These are phyloP conservation scores for Torrubiellomyces zombiae DNA, from an alignment of 2,329 filamentous ascomycete species.

Conservation along the genomic window DNA sequence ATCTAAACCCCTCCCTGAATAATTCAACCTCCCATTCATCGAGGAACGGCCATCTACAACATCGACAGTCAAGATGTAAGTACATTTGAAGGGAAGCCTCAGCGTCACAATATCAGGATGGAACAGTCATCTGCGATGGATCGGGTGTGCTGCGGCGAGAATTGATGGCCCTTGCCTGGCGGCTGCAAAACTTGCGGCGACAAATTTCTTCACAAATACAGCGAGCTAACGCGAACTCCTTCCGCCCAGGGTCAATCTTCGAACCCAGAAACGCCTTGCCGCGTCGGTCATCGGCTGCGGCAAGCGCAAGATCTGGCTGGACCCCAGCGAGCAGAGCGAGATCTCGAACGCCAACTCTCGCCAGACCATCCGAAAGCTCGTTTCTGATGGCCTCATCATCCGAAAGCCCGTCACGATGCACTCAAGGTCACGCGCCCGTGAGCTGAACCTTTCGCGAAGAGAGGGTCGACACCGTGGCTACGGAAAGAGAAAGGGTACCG, in stretches of 20 bases:
- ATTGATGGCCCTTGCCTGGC: too few relatives aligned
- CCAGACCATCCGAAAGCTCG: slow-evolving; percentile 98
- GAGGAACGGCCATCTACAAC: slow-evolving; percentile 25
- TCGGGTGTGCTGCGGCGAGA: too few relatives aligned
- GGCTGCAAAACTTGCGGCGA: too few relatives aligned
- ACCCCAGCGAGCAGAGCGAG: slow-evolving; percentile 97
- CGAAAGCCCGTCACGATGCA: slow-evolving; percentile 99
- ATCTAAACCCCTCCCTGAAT: slow-evolving; percentile 22
- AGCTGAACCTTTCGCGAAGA: slow-evolving; percentile 84
- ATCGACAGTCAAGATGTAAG: slow-evolving; percentile 29
- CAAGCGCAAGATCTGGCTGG: slow-evolving; percentile 99
- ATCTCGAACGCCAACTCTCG: slow-evolving; percentile 99
- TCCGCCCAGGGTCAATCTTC: slow-evolving; percentile 81
- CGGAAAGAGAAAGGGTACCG: slow-evolving; percentile 99
- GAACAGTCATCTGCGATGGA: too few relatives aligned
- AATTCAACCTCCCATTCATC: slow-evolving; percentile 18
- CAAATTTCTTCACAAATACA: too few relatives aligned
- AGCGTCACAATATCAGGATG: too few relatives aligned
- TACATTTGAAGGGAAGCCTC: too few relatives aligned
- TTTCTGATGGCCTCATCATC: slow-evolving; percentile 99
- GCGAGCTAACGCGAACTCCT: slow-evolving; percentile 12
- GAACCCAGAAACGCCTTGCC: slow-evolving; percentile 99
- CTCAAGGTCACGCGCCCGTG: slow-evolving; percentile 90
- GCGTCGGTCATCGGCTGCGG: slow-evolving; percentile 97
- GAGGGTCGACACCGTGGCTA: slow-evolving; percentile 97